Evolutionary conservation across 1,284 basidiomycete genomes (phyloP).

Genomic region (Ceraceosorus bombacis): DNA sequence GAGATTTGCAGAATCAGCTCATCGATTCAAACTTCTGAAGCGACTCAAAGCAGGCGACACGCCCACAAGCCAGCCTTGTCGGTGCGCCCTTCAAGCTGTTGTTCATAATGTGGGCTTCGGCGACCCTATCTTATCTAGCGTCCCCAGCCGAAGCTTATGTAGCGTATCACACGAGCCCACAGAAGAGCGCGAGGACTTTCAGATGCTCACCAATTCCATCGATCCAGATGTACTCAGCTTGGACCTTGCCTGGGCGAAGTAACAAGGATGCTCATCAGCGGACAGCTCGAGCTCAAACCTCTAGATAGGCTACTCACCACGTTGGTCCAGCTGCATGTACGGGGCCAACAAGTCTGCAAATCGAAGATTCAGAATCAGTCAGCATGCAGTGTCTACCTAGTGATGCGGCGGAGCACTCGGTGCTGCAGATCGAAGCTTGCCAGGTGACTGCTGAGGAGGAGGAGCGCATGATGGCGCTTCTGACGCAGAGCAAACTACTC

Average conservation of each 20-base stretch:
- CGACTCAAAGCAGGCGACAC: not conserved
- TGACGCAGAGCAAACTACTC: no score
- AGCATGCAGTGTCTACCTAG: no score
- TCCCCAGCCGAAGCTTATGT: not conserved
- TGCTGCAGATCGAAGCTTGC: no score
- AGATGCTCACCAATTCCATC: conserved; percentile 52
- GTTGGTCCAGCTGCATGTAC: conserved; percentile 41
- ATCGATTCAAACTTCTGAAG: not conserved
- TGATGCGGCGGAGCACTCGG: no score
- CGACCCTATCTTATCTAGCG: not conserved
- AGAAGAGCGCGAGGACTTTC: not conserved
- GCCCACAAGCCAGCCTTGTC: not conserved
- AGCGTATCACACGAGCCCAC: not conserved
- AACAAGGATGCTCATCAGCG: conserved; percentile 24
- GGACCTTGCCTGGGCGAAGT: conserved; percentile 26
- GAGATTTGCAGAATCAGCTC: no score
- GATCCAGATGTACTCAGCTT: conserved; percentile 48
- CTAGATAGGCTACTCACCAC: conserved; percentile 21
- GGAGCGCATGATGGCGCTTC: no score
- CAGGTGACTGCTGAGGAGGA: no score
- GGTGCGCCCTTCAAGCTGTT: not conserved
- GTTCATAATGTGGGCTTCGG: not conserved
- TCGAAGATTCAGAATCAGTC: no score
- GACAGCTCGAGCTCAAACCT: not conserved
- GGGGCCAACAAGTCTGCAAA: conserved; percentile 27